Percentiles rank a stretch among this genome's conserved stretches.
These are phyloP conservation scores for Myochromella boudieri DNA, from an alignment of 768 basidiomycete genomes.

Conservation along the genomic window DNA sequence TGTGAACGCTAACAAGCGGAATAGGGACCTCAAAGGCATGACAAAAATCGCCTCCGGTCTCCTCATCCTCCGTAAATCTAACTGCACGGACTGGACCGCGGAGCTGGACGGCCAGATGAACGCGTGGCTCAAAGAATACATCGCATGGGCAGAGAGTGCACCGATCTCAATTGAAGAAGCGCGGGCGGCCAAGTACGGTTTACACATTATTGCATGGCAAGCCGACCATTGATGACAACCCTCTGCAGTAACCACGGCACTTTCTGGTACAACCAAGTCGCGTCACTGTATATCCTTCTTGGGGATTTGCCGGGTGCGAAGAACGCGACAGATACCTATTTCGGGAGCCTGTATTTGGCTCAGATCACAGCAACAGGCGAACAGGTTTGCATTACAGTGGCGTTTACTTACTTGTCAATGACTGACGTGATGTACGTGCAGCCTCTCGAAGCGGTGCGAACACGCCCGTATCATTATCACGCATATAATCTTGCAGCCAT, in stretches of 20 bases:
- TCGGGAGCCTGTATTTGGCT: constrained; percentile 43
- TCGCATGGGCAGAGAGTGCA: constrained; percentile 53
- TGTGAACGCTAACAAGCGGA: neutral
- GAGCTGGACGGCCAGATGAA: constrained; percentile 49
- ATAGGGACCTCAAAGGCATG: constrained; percentile 59
- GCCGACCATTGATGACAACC: neutral
- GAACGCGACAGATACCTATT: constrained; percentile 47
- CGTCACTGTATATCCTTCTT: constrained; percentile 53
- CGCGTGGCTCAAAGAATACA: constrained; percentile 52
- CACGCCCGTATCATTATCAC: constrained; percentile 66
- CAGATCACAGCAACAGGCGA: constrained; percentile 62
- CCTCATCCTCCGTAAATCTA: constrained; percentile 26
- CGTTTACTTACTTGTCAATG: neutral
- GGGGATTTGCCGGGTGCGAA: constrained; percentile 50
- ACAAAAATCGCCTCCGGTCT: constrained; percentile 14
- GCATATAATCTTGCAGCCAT: constrained; percentile 69
- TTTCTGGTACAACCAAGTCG: constrained; percentile 62
- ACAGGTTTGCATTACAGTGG: constrained; percentile 39
- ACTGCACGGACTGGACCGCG: constrained; percentile 52
- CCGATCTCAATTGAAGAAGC: constrained; percentile 46
- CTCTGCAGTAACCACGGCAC: constrained; percentile 60
- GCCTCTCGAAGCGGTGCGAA: constrained; percentile 62
- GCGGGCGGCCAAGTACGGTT: constrained; percentile 46
- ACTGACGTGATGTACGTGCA: too few relatives aligned
- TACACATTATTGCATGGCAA: neutral